Percentiles rank a stretch among this genome's conserved stretches.
phyloP scores from a whole-genome alignment of 257 asterid genomes.

The Solanum habrochaites region DNA sequence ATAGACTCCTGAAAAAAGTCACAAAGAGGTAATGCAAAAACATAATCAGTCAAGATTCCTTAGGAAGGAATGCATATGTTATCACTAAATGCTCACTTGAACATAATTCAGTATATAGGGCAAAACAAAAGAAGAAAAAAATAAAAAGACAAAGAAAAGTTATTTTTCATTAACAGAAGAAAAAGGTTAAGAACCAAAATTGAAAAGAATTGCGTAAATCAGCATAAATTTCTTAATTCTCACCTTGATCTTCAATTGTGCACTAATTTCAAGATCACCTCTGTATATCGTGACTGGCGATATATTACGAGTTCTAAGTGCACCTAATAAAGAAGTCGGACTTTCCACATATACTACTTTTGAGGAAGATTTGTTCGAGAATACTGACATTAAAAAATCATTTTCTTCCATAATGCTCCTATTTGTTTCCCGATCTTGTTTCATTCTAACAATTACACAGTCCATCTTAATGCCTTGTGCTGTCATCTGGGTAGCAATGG shows the following conservation, averaged over 20 bases:
- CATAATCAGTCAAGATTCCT: not conserved
- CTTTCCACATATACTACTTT: conserved; percentile 63
- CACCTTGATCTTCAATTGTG: conserved; percentile 75
- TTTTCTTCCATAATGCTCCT: conserved; percentile 63
- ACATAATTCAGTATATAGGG: not conserved
- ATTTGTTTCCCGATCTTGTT: conserved; percentile 19
- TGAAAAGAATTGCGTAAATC: not conserved
- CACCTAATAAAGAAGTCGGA: conserved; percentile 68
- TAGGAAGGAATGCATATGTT: not conserved
- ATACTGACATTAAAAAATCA: conserved; percentile 52
- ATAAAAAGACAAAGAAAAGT: not conserved
- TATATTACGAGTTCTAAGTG: conserved; percentile 80
- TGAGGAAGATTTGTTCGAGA: conserved; percentile 47
- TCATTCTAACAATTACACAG: conserved; percentile 42
- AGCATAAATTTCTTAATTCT: conserved; percentile 8
- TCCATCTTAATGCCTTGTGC: conserved; percentile 91
- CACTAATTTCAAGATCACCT: conserved; percentile 79
- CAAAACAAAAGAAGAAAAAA: not conserved
- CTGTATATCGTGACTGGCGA: conserved; percentile 73
- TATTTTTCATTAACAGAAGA: not conserved
- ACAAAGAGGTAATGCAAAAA: not conserved
- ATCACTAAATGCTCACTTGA: not conserved
- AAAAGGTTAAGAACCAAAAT: not conserved
- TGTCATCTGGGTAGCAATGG: conserved; percentile 71
- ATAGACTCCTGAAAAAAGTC: not conserved